A percentile compares a stretch with the other conserved stretches of the same genome.
Conservation (phyloP, 2,329 filamentous ascomycete genomes). For the Trichoderma polysporum region DNA sequence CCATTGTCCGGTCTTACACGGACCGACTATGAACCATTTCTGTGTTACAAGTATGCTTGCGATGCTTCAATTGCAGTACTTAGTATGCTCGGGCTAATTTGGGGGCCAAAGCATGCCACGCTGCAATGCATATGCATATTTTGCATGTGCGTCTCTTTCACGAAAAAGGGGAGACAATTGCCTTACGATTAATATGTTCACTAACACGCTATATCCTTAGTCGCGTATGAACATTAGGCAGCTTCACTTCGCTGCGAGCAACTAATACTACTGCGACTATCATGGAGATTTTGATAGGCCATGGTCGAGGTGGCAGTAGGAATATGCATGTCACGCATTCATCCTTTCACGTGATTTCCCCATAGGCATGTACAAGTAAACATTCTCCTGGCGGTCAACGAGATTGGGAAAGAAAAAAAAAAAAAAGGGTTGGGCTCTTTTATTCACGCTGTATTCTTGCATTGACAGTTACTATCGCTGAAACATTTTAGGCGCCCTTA, state of each 20-base stretch:
- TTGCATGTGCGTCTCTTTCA: no score
- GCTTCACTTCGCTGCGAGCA: no score
- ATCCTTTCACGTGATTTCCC: neutral
- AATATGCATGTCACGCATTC: neutral
- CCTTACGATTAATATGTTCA: no score
- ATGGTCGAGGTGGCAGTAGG: neutral
- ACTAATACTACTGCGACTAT: no score
- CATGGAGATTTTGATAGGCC: no score
- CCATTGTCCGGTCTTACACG: neutral
- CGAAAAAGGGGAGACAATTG: no score
- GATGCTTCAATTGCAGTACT: neutral
- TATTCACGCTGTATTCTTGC: neutral
- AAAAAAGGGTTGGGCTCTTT: neutral
- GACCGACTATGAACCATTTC: neutral
- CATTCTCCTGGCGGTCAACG: neutral
- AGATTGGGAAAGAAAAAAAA: neutral
- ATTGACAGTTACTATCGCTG: neutral
- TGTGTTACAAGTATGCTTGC: neutral
- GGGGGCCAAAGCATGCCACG: neutral
- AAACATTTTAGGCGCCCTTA: neutral
- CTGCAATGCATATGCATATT: neutral
- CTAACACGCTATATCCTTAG: no score
- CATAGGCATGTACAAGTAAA: neutral
- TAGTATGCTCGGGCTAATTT: no score
- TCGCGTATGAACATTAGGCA: no score